Conservation (phyloP, 768 basidiomycete species). For the Neoboletus brunneissimus region DNA sequence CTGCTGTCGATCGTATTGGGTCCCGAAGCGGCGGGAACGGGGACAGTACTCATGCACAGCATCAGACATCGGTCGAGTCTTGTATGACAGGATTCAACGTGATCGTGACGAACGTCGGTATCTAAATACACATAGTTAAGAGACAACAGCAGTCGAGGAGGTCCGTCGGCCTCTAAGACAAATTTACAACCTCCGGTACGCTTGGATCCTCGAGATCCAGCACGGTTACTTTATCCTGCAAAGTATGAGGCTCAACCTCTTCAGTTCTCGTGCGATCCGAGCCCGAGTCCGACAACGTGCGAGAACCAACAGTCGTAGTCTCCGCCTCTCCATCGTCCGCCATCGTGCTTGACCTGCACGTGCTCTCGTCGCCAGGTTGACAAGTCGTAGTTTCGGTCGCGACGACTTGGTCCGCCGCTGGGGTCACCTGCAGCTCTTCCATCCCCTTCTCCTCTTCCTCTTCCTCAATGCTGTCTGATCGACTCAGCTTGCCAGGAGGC, state of each 20-base stretch:
- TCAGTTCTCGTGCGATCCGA: conserved; percentile 29
- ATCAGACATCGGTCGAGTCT: too few relatives aligned
- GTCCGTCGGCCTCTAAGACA: conserved; percentile 6
- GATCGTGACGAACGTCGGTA: background rate
- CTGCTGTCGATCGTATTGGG: too few relatives aligned
- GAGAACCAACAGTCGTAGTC: conserved; percentile 20
- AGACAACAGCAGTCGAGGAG: background rate
- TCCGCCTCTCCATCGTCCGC: conserved; percentile 23
- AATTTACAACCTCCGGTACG: conserved; percentile 14
- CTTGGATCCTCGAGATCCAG: conserved; percentile 28
- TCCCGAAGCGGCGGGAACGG: too few relatives aligned
- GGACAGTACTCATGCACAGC: too few relatives aligned
- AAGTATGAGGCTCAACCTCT: conserved; percentile 25
- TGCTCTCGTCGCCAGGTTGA: conserved; percentile 5
- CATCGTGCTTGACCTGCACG: conserved; percentile 1
- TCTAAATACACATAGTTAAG: conserved; percentile 29
- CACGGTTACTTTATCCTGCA: conserved; percentile 26
- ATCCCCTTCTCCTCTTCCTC: conserved; percentile 28
- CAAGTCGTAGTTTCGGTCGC: background rate
- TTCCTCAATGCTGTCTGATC: conserved; percentile 35
- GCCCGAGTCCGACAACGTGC: conserved; percentile 26
- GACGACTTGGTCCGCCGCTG: background rate
- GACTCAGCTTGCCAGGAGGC: conserved; percentile 22
- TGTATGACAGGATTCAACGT: too few relatives aligned
- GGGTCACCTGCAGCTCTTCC: conserved; percentile 5